Evolutionary conservation across 352 stramenopile genomes (phyloP), one percentile per base, ranked within the genome.

Genomic region (Phytophthora cactorum): DNA sequence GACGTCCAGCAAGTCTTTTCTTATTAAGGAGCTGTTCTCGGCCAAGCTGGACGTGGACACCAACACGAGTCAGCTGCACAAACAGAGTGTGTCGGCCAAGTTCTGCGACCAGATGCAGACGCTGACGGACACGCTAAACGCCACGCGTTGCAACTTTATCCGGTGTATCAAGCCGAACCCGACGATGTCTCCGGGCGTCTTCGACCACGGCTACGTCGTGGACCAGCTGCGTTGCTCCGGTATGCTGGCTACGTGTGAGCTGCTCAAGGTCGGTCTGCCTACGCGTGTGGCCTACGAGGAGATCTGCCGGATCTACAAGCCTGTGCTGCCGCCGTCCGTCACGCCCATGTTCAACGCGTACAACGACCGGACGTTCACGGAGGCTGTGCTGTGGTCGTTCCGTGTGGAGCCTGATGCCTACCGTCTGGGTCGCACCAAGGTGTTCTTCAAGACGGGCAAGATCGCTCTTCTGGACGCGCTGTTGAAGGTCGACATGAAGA

Each of bases 371-470:
- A 93, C 89, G 25, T 93, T 97, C 63, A 95, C 92, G 51, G 82
- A 92, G 54, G 91, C 90, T 9, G 87, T 97, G 27, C 70, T 97
- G 27, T 97, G 89, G 88, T 93, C 90, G 22, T 97, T 97, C 81
- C 88, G 88, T 47, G 88, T 97, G 12, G 84, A 93, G 44, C 70
- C 80, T 3, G 86, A 96, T 43, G 86, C 86, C 15, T 97, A 97
- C 72, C 86, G 86, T 50, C 80, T 97, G 7, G 91, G 91, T 69
- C 82, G 85, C 32, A 97, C 91, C 10, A 93, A 93, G 68, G 88
- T 97, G 25, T 97, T 97, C 74, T 97, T 97, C 75, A 96, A 94
- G 78, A 95, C 90, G 14, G 91, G 91, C 63, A 95, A 96, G 71
- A 97, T 97, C 62, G 88, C 90, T 44, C 75, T 93, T 5, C 69